phyloP scores from a whole-genome alignment of 257 asterid species.

The Jasminum sambac region DNA sequence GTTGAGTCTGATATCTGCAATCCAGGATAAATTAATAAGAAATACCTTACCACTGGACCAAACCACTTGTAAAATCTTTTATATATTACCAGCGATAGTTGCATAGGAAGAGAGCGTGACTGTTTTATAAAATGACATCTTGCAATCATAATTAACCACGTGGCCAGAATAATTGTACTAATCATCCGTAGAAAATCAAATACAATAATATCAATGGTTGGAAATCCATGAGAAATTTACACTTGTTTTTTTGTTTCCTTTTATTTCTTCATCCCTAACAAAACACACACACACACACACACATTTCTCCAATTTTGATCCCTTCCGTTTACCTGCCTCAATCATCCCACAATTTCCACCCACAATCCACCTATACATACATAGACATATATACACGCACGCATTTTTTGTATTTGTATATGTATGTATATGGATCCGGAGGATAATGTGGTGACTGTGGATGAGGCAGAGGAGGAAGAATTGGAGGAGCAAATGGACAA shows the following conservation, averaged over 20 bases:
- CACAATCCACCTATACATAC: slow-evolving; percentile 12
- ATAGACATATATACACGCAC: background rate
- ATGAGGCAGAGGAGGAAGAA: slow-evolving; percentile 38
- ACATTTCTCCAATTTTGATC: background rate
- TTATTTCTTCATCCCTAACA: background rate
- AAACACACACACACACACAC: background rate
- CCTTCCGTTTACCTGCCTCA: slow-evolving; percentile 13
- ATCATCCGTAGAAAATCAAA: too few species aligned
- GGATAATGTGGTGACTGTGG: slow-evolving; percentile 27
- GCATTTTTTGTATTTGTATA: background rate
- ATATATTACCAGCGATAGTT: too few species aligned
- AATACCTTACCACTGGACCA: too few species aligned
- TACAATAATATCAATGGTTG: too few species aligned
- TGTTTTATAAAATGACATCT: too few species aligned
- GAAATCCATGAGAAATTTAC: too few species aligned
- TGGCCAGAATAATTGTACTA: too few species aligned
- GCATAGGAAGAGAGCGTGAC: too few species aligned
- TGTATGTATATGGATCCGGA: slow-evolving; percentile 27
- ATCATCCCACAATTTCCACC: slow-evolving; percentile 6
- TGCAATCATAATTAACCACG: too few species aligned
- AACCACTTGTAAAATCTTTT: too few species aligned
- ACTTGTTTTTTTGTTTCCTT: background rate
- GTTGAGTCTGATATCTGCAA: too few species aligned
- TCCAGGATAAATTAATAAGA: too few species aligned
- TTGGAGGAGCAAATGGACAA: slow-evolving; percentile 45